Percentiles rank a stretch among this genome's conserved stretches.
Conservation (phyloP, 768 basidiomycete genomes). For the Artomyces pyxidatus region DNA sequence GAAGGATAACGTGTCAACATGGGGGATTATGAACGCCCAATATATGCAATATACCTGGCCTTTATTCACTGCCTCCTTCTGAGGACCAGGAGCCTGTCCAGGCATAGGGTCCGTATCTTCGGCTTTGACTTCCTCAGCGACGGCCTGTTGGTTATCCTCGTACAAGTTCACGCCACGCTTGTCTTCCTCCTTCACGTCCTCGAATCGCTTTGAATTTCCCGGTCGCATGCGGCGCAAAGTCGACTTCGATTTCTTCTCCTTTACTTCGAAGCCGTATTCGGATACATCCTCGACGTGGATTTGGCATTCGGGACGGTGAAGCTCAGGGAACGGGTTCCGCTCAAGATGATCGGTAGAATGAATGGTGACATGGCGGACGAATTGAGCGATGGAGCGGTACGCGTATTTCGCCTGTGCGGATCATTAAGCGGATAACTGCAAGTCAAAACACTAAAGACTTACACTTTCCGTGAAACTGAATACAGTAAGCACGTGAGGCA, state of each 20-base stretch:
- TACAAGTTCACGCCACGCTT: conserved; percentile 22
- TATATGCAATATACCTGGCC: neutral
- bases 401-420: conserved; percentile 45
- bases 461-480: conserved; percentile 60
- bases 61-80: neutral
- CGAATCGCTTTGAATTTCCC: neutral
- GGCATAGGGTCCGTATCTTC: conserved; percentile 14
- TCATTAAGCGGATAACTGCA: neutral
- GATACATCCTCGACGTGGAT: conserved; percentile 17
- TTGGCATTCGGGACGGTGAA: conserved; percentile 24
- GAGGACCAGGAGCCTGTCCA: neutral
- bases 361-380: conserved; percentile 45
- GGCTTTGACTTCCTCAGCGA: conserved; percentile 22
- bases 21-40: neutral
- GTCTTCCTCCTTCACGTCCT: neutral
- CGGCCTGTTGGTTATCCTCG: conserved; percentile 22
- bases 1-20: neutral
- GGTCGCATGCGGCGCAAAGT: neutral
- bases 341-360: conserved; percentile 29
- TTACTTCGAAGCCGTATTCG: neutral
- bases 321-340: conserved; percentile 40
- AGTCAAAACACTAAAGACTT: conserved; percentile 16
- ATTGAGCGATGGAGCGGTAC: conserved; percentile 50
- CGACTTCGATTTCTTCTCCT: neutral
- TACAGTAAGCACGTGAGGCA: conserved; percentile 68